phyloP scores from a whole-genome alignment of 208 protist species.

The Crithidia sp. region DNA sequence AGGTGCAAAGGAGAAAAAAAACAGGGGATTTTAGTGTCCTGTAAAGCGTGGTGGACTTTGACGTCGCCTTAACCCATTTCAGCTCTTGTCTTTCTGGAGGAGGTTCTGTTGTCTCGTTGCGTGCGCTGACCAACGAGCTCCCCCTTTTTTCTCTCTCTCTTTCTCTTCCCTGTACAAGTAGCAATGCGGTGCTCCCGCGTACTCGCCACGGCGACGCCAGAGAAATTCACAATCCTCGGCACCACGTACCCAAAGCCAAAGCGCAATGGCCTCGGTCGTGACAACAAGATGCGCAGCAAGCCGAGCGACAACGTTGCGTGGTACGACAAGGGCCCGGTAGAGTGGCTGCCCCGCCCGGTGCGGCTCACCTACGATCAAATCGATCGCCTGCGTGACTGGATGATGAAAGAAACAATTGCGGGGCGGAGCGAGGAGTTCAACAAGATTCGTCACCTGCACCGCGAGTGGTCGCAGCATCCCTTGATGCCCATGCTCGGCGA shows the following conservation, averaged over 20 bases:
- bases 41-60: no score
- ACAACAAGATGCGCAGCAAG: conserved; percentile 90
- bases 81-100: no score
- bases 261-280: conserved; percentile 72
- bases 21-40: no score
- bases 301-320: conserved; percentile 90
- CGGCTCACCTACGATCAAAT: conserved; percentile 82
- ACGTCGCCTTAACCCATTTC: no score
- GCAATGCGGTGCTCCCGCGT: conserved; percentile 49
- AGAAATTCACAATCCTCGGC: conserved; percentile 74
- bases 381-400: conserved; percentile 85
- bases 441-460: conserved; percentile 77
- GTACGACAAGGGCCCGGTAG: conserved; percentile 90
- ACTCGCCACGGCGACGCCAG: conserved; percentile 68
- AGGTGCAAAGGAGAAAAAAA: no score
- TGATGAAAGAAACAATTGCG: conserved; percentile 89
- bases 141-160: not conserved
- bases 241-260: conserved; percentile 72
- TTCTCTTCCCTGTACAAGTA: conserved; percentile 4
- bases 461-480: conserved; percentile 88
- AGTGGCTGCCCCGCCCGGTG: conserved; percentile 90
- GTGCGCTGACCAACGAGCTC: no score
- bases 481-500: conserved; percentile 91
- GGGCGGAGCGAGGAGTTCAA: conserved; percentile 73
- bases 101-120: no score